phyloP scores from a whole-genome alignment of 2,329 filamentous ascomycete species.

The Penicillium expansum region DNA sequence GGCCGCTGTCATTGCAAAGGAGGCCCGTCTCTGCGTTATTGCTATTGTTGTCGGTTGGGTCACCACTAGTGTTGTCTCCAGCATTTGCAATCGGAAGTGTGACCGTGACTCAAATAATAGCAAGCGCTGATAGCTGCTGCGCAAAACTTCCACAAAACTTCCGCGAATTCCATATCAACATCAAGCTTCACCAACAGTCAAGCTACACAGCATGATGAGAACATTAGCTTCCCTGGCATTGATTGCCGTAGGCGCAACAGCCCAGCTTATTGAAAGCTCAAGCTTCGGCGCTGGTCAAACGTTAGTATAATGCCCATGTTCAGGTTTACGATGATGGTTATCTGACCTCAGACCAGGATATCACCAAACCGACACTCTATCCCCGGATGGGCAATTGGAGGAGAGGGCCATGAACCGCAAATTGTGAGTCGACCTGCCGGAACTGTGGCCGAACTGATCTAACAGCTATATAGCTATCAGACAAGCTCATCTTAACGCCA shows the following conservation, averaged over 20 bases:
- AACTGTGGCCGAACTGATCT: conserved; percentile 1
- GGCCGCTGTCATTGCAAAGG: conserved; percentile 49
- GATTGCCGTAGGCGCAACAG: conserved; percentile 53
- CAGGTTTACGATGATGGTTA: not conserved
- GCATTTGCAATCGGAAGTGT: conserved; percentile 23
- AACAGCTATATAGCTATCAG: conserved; percentile 60
- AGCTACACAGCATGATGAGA: conserved; percentile 38
- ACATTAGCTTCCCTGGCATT: conserved; percentile 43
- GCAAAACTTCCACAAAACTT: not conserved
- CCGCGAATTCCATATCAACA: not conserved
- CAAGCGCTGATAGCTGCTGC: conserved; percentile 8
- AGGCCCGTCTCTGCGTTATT: conserved; percentile 52
- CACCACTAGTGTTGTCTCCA: conserved; percentile 39
- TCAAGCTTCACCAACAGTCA: not conserved
- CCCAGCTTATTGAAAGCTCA: conserved; percentile 67
- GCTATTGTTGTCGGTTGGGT: conserved; percentile 50
- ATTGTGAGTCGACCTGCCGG: conserved; percentile 38
- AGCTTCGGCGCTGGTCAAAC: conserved; percentile 72
- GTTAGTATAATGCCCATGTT: conserved; percentile 41
- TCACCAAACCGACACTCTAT: conserved; percentile 53
- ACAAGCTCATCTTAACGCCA: conserved; percentile 89
- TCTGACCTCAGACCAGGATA: conserved; percentile 51
- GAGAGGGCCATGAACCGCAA: conserved; percentile 56
- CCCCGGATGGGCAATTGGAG: conserved; percentile 55
- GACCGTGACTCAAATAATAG: conserved; percentile 15